Percentiles rank a stretch among this genome's conserved stretches.
Conservation (phyloP, 2,329 filamentous ascomycete species). For the Fonsecaea pedrosoi region DNA sequence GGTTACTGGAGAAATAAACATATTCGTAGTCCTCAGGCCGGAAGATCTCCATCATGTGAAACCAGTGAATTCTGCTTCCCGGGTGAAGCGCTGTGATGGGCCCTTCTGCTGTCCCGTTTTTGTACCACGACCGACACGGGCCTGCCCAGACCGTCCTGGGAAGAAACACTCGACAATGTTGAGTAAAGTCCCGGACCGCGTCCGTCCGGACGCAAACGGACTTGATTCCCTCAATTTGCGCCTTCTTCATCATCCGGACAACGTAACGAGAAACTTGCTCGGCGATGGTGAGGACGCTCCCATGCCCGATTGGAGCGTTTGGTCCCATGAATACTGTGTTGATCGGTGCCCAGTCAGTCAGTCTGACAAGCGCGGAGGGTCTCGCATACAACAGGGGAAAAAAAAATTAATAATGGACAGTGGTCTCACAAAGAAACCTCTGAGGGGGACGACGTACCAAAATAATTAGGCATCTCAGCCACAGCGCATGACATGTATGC, state of each 20-base stretch:
- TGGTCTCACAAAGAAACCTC: no score
- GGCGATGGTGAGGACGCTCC: conserved; percentile 50
- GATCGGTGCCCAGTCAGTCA: no score
- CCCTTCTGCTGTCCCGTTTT: conserved; percentile 53
- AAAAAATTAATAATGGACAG: no score
- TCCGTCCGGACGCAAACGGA: conserved; percentile 44
- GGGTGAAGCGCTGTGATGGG: conserved; percentile 53
- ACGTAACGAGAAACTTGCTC: conserved; percentile 50
- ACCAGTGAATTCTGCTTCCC: conserved; percentile 58
- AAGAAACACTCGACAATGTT: conserved; percentile 54
- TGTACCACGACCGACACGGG: conserved; percentile 50
- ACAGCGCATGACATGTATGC: not conserved
- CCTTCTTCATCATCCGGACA: conserved; percentile 47
- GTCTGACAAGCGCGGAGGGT: conserved; percentile 21
- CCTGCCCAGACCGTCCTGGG: conserved; percentile 57
- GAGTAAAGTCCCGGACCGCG: conserved; percentile 44
- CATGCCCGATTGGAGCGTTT: conserved; percentile 53
- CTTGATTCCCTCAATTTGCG: conserved; percentile 51
- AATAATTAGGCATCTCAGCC: not conserved
- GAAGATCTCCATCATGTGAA: conserved; percentile 48
- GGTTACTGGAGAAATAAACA: conserved; percentile 35
- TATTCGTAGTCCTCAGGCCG: conserved; percentile 51
- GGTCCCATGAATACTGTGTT: conserved; percentile 39
- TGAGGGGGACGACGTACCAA: not conserved
- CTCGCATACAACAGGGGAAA: not conserved